Evolutionary conservation across 116 monocot species (phyloP), one percentile per base, ranked within the genome.

Genomic region (Papilionanthe hybrid): DNA sequence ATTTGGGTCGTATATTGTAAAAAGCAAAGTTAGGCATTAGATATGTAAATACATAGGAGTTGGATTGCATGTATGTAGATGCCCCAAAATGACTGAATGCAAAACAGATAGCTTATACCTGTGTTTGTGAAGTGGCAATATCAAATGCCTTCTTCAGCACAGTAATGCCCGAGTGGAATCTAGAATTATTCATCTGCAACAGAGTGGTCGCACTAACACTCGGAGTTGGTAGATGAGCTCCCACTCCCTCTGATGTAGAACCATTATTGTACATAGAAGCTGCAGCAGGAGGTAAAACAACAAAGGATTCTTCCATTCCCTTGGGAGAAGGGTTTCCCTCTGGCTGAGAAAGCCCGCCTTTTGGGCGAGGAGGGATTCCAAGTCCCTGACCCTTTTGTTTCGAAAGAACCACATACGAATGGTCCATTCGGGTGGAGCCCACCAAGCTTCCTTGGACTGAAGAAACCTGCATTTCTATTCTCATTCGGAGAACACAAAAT

Each of bases 91-190:
- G 22, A 69, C 37, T 73, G 22, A 73, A 73, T 43, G 19, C 42
- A 19, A 20, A 73, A 73, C 44, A 45, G n/a, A n/a, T 42, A 73
- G 73, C 20, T 73, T n/a, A 44, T 79, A 95, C 99, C 93, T 99
- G 95, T 75, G 93, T 88, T 78, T 95, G 99, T 8, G 90, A 68
- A 27, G 92, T 89, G 20, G 90, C 95, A 60, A 99, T 93, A 75
- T 99, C 99, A 95, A 92, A 99, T 18, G 99, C 99, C 56, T 84
- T 87, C 50, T 89, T 88, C 84, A 99, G 83, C 18, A 92, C 86
- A 22, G 87, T 87, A 49, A 99, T 83, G 76, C 84, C 92, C 5
- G 95, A 90, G 83, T 99, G 85, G 75, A 95, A 95, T 9, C 93
- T 93, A 32, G 67, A 8, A 72, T 49, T 86, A 60, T 90, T 88